These are phyloP conservation scores for Debaryomyces subglobosus DNA, from an alignment of 1,139 yeast genomes.

Conservation along the genomic window DNA sequence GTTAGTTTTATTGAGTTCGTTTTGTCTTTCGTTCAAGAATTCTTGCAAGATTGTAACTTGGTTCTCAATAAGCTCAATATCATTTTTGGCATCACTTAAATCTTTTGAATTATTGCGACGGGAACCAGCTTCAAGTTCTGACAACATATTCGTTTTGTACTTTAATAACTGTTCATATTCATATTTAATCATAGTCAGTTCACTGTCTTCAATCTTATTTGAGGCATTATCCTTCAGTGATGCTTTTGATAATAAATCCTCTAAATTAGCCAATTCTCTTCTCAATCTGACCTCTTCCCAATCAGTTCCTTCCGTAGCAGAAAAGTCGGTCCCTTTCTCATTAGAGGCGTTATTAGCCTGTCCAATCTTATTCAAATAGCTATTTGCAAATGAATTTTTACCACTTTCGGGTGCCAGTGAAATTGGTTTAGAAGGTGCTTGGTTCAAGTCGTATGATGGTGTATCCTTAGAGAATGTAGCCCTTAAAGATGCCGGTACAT, in stretches of 20 bases:
- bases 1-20: constrained; percentile 52
- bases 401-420: constrained; percentile 17
- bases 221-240: constrained; percentile 47
- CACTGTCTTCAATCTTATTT: constrained; percentile 30
- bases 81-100: constrained; percentile 51
- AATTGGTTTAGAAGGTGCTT: constrained; percentile 45
- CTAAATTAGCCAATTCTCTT: constrained; percentile 76
- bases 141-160: constrained; percentile 56
- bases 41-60: constrained; percentile 66
- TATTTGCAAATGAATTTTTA: constrained; percentile 41
- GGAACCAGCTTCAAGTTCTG: constrained; percentile 9
- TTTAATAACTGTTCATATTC: constrained; percentile 83
- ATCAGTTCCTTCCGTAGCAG: constrained; percentile 71
- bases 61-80: constrained; percentile 63
- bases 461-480: constrained; percentile 89
- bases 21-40: constrained; percentile 53
- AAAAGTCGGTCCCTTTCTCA: constrained; percentile 73
- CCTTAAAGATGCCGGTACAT: constrained; percentile 91
- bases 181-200: constrained; percentile 47
- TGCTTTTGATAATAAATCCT: constrained; percentile 60
- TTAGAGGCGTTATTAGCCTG: constrained; percentile 50
- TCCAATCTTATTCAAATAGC: constrained; percentile 44
- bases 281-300: constrained; percentile 89
- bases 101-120: constrained; percentile 25
- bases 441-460: constrained; percentile 70